These are phyloP conservation scores for Herpetomonas samuelpessoai DNA, from an alignment of 208 protist genomes.

Conservation along the genomic window DNA sequence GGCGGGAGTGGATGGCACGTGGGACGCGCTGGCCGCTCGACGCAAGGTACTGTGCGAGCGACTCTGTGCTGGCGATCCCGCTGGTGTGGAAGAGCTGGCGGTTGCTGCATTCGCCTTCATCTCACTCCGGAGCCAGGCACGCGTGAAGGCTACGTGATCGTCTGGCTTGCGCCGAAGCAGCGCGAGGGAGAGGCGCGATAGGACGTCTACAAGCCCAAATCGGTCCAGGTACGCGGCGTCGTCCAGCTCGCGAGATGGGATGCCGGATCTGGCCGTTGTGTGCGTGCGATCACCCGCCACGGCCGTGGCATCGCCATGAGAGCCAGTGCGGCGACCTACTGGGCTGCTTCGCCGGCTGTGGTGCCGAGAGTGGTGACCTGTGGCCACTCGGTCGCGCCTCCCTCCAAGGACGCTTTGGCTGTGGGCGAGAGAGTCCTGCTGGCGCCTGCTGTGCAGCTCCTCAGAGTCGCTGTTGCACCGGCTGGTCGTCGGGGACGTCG, in stretches of 20 bases:
- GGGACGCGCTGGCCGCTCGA: background rate
- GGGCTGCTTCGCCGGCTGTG: background rate
- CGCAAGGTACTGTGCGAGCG: background rate
- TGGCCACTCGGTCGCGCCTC: too few species aligned
- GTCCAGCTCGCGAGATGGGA: constrained; percentile 21
- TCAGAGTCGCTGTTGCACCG: background rate
- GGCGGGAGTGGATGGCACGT: background rate
- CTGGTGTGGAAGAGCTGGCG: background rate
- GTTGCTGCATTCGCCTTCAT: constrained; percentile 22
- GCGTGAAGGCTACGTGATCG: constrained; percentile 59
- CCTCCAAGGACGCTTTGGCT: too few species aligned
- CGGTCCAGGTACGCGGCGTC: constrained; percentile 61
- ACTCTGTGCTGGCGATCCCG: background rate
- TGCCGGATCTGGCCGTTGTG: background rate
- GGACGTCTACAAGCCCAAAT: constrained; percentile 40
- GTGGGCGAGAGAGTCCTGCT: background rate
- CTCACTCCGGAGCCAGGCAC: constrained; percentile 48
- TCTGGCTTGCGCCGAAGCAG: constrained; percentile 53
- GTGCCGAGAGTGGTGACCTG: background rate
- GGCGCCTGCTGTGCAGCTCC: background rate
- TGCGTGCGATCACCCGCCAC: background rate
- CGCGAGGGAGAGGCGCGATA: constrained; percentile 45
- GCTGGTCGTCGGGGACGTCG: background rate
- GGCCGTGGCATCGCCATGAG: background rate
- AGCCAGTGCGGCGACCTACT: background rate